phyloP scores from a whole-genome alignment of 2,329 filamentous ascomycete genomes.

The Gaeumannomyces sp. region DNA sequence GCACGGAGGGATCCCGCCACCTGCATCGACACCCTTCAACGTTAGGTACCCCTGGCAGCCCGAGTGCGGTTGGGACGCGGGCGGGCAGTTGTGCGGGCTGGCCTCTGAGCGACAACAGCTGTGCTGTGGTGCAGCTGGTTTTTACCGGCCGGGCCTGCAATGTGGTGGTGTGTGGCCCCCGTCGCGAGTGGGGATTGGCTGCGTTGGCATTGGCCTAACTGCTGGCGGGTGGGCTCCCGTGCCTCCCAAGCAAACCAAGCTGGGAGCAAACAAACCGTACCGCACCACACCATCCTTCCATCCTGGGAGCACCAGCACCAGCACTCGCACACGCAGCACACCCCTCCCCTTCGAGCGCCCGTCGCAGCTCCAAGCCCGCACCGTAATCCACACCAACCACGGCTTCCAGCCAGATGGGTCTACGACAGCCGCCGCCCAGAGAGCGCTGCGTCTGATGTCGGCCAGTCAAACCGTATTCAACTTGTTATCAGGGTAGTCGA shows the following conservation, averaged over 20 bases:
- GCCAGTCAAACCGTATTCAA: constrained; percentile 4
- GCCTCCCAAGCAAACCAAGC: neutral
- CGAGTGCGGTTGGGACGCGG: neutral
- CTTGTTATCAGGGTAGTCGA: constrained; percentile 4
- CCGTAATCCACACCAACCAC: neutral
- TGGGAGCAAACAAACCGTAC: neutral
- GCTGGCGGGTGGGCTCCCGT: neutral
- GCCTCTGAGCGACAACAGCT: neutral
- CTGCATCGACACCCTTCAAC: neutral
- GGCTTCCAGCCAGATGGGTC: neutral
- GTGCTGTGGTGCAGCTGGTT: neutral
- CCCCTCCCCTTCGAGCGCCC: neutral
- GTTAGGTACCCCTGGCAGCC: neutral
- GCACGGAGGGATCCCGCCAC: neutral
- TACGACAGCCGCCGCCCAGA: neutral
- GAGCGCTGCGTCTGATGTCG: constrained; percentile 5
- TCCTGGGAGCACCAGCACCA: neutral
- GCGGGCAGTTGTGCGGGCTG: neutral
- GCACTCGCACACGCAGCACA: neutral
- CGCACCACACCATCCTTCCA: neutral
- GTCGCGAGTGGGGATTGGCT: neutral
- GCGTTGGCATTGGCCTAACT: too few relatives aligned
- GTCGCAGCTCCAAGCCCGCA: neutral
- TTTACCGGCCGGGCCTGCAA: neutral
- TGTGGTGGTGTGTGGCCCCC: neutral